Base-by-base conservation (phyloP, 176 grass and related monocot species). In the Ananas comosus region DNA sequence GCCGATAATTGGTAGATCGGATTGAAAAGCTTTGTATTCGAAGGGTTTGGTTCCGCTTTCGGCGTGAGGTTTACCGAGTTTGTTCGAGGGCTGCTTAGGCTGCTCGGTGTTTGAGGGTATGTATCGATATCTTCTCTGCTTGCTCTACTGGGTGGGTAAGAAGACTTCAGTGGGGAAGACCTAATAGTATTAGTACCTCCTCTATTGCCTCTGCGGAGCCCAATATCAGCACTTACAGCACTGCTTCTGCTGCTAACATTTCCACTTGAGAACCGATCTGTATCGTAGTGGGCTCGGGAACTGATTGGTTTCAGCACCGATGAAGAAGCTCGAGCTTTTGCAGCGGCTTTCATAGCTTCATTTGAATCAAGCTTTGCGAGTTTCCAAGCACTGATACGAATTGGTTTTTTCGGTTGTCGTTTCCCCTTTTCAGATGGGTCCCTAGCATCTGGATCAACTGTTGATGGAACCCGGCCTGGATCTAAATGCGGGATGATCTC, bases 1-100 rank as follows among this genome's bases (percentile, higher is more conserved):
- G 77, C 64, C 53, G 75, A 81, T 74, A 85, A 80, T 77, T 96
- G 91, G 51, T 88, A 96, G 70, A 96, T 91, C 13, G 87, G 91
- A 59, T 96, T 96, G 74, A 96, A 88, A 80, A 91, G 87, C 68
- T 81, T 87, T 4, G 42, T 64, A 24, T 48, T 67, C 1, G 88
- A 70, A 13, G 79, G 68, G 48, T 87, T 81, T 52, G 82, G 87
- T 47, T 86, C 81, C 13, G 72, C 76, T 51, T 79, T 21, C 11
- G 91, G 78, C 16, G 79, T 80, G 5, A 71, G 74, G 67, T 77
- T 75, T 58, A 56, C 57, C 0, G 67, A 78, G 33, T 49, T 75
- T 66, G 13, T 23, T n/a, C 64, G 72, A 27, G 42, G 12, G 12
- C 72, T 74, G 7, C 48, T 51, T 6, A 74, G 51, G 51, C 72